Base-by-base conservation (phyloP, 2,329 filamentous ascomycete genomes). In the Claviceps humidiphila region DNA sequence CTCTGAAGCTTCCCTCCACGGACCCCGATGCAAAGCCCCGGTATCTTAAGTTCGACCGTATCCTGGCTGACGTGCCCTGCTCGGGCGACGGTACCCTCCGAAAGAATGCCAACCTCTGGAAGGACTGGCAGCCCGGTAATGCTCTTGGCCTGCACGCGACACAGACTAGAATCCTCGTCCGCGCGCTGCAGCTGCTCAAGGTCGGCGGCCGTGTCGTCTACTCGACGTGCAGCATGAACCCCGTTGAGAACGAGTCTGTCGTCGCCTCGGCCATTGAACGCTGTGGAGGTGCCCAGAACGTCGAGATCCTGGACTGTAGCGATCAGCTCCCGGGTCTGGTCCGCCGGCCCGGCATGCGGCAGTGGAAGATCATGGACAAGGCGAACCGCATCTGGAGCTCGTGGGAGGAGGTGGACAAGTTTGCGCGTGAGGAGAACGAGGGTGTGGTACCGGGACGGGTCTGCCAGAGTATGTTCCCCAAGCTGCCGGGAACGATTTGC, bases 141-240 rank as follows among this genome's bases (percentile, higher is more conserved):
- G 91, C 85, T 3, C 75, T 97, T 51, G 93, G 91, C 24, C 77
- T 98, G 38, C 87, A 96, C 68, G 72, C 81, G 38, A 94, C 89
- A 1, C 93, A 98, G 69, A 78, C 89, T 45, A 79, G 91, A 47
- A 98, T 98, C 59, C 74, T 98, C 48, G 87, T 95, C 53, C 84
- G 93, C 56, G 88, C 93, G 37, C 76, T 98, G 50, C 91, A 97
- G 71, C 89, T 98, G 82, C 80, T 98, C 58, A 97, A 96, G 74
- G 85, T 89, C 52, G 91, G 93, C 42, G 93, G 93, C 50, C 82
- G 90, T 57, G 87, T 97, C 30, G 91, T 98, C 50, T 98, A 97
- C 72, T 97, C 91, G 3, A 98, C 93, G 20, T 98, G 93, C 76
- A 96, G 89, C 68, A 89, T 98, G 87, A 98, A 98, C 70, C 93